Evolutionary conservation across 306 rosid species (phyloP), one percentile per base, ranked within the genome.

Genomic region (Canavalia ensiformis): DNA sequence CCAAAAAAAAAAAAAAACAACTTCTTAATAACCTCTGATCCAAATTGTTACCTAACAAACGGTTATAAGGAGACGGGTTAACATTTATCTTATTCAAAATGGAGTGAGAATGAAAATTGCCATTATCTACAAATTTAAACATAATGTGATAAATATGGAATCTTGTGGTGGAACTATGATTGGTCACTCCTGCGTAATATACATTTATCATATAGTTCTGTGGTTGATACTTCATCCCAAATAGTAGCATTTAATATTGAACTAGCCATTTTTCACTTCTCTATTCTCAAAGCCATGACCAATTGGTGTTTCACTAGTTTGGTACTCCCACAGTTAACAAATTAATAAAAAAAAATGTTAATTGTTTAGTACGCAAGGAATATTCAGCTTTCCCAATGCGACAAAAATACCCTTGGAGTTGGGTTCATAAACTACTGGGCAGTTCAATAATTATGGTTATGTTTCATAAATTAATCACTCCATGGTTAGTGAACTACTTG

Each of bases 341-440:
- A 45, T 1, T 2, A 45, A 45, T 8, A 45, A 45, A 45, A 45
- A 45, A 5, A 45, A 45, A 45, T 4, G 49, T 45, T 29, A 46
- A 18, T 18, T 18, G 25, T 18, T 18, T 46, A 44, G 74, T 42
- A 30, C 55, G 29, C 9, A 31, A 80, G 81, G 94, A 90, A 92
- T 91, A 92, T 89, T 94, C 90, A 91, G 90, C 84, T 76, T 90
- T 88, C 84, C 97, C 91, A 88, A 91, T 86, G 97, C 95, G 94
- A 92, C 97, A 95, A 95, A 87, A 90, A 90, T 95, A 86, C 95
- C 89, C 77, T 76, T 72, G 88, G 87, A 80, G 68, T 88, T 79
- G 75, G 81, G 72, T 72, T 67, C 68, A 37, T 70, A 62, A 78
- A 84, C 73, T 84, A 70, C 66, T 77, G 81, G 77, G 76, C 85